phyloP scores from a whole-genome alignment of 352 stramenopile genomes.

The Pythium plurisporium region DNA sequence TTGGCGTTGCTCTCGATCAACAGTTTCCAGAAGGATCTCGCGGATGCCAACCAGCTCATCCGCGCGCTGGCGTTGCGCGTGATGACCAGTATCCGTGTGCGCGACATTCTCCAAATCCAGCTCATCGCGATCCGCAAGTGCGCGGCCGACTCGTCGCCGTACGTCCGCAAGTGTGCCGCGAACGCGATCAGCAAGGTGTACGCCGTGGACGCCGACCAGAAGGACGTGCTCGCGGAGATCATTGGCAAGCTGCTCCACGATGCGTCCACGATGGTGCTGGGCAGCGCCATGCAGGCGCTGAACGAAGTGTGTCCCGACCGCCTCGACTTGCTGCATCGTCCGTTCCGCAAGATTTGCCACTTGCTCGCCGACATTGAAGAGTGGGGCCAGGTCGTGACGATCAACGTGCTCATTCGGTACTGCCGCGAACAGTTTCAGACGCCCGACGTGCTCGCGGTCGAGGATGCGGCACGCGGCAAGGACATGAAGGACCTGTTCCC shows the following conservation, averaged over 20 bases:
- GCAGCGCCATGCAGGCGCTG: slow-evolving; percentile 92
- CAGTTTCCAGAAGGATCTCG: slow-evolving; percentile 97
- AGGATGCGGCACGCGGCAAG: slow-evolving; percentile 20
- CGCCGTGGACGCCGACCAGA: slow-evolving; percentile 84
- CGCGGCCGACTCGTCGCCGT: slow-evolving; percentile 90
- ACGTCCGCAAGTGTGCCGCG: slow-evolving; percentile 97
- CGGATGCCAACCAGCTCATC: slow-evolving; percentile 93
- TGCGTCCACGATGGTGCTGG: slow-evolving; percentile 96
- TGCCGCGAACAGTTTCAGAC: slow-evolving; percentile 94
- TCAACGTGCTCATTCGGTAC: slow-evolving; percentile 96
- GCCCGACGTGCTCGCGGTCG: slow-evolving; percentile 48
- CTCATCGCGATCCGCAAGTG: slow-evolving; percentile 94
- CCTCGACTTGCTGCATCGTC: slow-evolving; percentile 93
- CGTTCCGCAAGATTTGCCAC: slow-evolving; percentile 97
- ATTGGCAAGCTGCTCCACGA: slow-evolving; percentile 93
- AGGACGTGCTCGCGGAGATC: slow-evolving; percentile 90
- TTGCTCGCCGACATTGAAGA: slow-evolving; percentile 98
- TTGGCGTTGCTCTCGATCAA: slow-evolving; percentile 97
- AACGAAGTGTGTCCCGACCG: slow-evolving; percentile 95
- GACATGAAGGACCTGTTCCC: slow-evolving; percentile 56
- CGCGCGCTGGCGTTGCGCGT: slow-evolving; percentile 92
- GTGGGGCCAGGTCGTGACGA: slow-evolving; percentile 95
- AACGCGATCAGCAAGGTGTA: slow-evolving; percentile 96
- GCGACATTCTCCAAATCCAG: slow-evolving; percentile 99
- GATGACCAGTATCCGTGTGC: slow-evolving; percentile 97